Evolutionary conservation across 768 basidiomycete genomes (phyloP), one percentile per base, ranked within the genome.

Genomic region (Panellus pusillus): DNA sequence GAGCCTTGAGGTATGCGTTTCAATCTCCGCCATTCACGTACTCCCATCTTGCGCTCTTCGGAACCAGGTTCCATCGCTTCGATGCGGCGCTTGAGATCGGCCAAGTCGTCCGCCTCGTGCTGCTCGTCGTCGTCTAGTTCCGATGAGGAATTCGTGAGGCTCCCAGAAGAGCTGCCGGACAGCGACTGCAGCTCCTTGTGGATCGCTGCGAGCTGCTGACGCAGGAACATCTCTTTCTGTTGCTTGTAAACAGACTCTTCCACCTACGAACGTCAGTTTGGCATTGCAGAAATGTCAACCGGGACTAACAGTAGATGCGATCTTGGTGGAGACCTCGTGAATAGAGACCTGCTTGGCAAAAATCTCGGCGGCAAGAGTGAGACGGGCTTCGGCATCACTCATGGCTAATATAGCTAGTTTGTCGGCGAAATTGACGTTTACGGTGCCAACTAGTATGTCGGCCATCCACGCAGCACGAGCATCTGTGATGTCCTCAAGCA

Each of bases 1-100:
- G 90, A 91, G 15, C 92, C 91, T 31, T 86, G 83, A 0, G 93
- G 92, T n/a, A 92, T 95, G 17, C 92, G 82, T 68, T 86, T 88
- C 29, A 97, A 71, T 39, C 95, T 74, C 62, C 84, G 82, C 81
- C 90, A 91, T 66, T 98, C 95, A 31, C 91, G 71, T 0, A 87
- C 79, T 19, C 87, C 89, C 68, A 89, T 86, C 67, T 87, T 90
- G 38, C 90, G 78, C 66, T 93, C 91, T 66, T 94, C 92, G 35
- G 81, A 84, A 13, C 85, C 87, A 11, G 74, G 73, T 11, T 79
- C 79, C 75, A 92, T 85, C 0, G 82, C 83, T 56, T 92, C 89
- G 29, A 94, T 87, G 63, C 82, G 83, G 53, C 79, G 75, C 65
- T 80, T 82, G 44, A 94, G 69, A 49, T 87, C 88, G 0, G 83